phyloP scores from a whole-genome alignment of 1,284 basidiomycete species.

The Trichosporon sp. region DNA sequence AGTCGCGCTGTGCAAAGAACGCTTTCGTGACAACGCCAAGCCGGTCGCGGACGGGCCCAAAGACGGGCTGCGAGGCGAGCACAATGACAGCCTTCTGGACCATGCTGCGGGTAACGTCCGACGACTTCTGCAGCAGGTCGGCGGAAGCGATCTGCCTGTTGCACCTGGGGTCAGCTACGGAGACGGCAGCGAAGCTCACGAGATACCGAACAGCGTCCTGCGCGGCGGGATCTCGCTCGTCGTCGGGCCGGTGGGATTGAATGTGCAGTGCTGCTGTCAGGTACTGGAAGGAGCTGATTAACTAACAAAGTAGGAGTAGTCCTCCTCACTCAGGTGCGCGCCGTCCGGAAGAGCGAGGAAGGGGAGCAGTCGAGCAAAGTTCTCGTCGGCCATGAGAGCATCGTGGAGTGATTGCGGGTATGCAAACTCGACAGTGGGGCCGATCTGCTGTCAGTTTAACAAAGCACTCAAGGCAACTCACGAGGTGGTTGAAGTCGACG shows the following conservation, averaged over 20 bases:
- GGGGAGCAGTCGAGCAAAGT: constrained; percentile 74
- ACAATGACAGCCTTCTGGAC: constrained; percentile 98
- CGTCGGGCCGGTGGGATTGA: constrained; percentile 22
- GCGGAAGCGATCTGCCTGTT: constrained; percentile 89
- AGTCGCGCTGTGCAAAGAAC: constrained; percentile 83
- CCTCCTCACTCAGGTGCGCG: constrained; percentile 86
- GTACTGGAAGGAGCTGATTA: constrained; percentile 2
- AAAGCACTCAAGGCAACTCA: constrained; percentile 45
- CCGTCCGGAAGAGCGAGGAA: constrained; percentile 98
- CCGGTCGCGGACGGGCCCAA: constrained; percentile 62
- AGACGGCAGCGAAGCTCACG: constrained; percentile 55
- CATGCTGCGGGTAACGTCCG: constrained; percentile 87
- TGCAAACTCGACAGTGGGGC: constrained; percentile 78
- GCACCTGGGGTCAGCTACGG: constrained; percentile 56
- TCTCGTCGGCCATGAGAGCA: constrained; percentile 70
- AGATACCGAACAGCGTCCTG: constrained; percentile 85
- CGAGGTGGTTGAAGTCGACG: constrained; percentile 85
- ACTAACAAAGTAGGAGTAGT: constrained; percentile 83
- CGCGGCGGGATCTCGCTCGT: constrained; percentile 35
- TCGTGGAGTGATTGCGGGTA: constrained; percentile 54
- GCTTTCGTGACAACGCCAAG: constrained; percentile 92
- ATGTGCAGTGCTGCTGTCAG: constrained; percentile 57
- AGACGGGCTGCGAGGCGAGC: constrained; percentile 80
- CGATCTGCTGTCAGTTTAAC: constrained; percentile 57
- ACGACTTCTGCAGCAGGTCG: constrained; percentile 69